phyloP scores from a whole-genome alignment of 306 rosid species.

The Fagus crenata region DNA sequence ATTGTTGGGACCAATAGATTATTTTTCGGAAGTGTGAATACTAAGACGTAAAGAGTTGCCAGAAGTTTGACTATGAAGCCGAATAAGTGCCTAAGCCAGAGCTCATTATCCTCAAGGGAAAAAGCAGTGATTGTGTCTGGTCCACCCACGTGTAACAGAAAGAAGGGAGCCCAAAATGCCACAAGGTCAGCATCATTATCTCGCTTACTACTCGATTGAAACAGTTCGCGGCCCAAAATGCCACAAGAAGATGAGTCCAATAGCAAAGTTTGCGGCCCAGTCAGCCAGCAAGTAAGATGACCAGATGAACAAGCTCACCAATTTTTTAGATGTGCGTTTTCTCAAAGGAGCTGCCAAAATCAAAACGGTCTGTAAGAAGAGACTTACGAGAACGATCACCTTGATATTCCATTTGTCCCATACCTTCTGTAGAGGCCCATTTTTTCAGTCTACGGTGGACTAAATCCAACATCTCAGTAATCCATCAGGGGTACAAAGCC shows the following conservation, averaged over 20 bases:
- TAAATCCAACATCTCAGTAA: too few species aligned
- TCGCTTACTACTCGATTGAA: not conserved
- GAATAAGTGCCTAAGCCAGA: constrained; percentile 42
- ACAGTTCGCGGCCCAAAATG: constrained; percentile 25
- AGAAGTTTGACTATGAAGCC: constrained; percentile 22
- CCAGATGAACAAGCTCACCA: not conserved
- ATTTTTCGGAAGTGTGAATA: constrained; percentile 28
- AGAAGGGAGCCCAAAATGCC: constrained; percentile 33
- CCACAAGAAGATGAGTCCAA: constrained; percentile 9
- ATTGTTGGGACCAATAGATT: constrained; percentile 16
- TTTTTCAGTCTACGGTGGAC: too few species aligned
- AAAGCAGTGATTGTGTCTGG: constrained; percentile 41
- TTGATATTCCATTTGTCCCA: not conserved
- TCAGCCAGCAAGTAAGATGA: constrained; percentile 11
- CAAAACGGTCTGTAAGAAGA: not conserved
- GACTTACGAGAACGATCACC: not conserved
- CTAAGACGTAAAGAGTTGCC: constrained; percentile 19
- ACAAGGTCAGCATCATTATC: not conserved
- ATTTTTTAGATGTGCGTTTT: not conserved
- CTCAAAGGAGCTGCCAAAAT: not conserved
- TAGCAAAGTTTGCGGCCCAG: not conserved
- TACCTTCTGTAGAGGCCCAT: accelerated
- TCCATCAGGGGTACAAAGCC: too few species aligned
- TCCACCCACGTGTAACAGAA: constrained; percentile 28
- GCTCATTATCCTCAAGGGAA: constrained; percentile 40